Percentiles rank a stretch among this genome's conserved stretches.
Conservation (phyloP, 768 basidiomycete species). For the Tricholoma bakamatsutake region DNA sequence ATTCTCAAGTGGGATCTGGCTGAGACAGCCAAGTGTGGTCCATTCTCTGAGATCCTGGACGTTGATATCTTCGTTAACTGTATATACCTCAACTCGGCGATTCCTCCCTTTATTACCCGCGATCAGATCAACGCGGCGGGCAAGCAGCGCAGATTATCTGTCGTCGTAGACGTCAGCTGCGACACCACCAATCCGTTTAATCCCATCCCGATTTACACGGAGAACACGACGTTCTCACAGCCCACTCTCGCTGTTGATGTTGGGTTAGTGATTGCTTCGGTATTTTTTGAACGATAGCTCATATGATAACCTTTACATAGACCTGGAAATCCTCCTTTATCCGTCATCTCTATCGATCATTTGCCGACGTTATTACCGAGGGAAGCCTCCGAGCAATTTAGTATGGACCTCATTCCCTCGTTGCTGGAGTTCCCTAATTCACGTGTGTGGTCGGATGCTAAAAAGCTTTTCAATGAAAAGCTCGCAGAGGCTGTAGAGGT, state of each 20-base stretch:
- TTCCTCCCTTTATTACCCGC: conserved; percentile 76
- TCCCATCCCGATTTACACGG: conserved; percentile 89
- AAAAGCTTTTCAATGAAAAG: conserved; percentile 70
- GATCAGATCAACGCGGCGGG: conserved; percentile 74
- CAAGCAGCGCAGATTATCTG: conserved; percentile 55
- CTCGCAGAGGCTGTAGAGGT: conserved; percentile 35
- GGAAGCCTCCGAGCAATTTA: conserved; percentile 97
- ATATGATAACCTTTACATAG: conserved; percentile 25
- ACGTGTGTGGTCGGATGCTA: conserved; percentile 85
- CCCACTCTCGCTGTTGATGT: conserved; percentile 87
- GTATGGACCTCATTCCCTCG: conserved; percentile 78
- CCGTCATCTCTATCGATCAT: conserved; percentile 95
- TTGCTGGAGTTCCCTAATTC: conserved; percentile 75
- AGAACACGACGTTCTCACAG: conserved; percentile 91
- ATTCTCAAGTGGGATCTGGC: conserved; percentile 97
- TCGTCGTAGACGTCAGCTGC: conserved; percentile 97
- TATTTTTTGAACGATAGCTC: neutral
- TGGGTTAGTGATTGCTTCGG: conserved; percentile 44
- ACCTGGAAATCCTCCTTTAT: conserved; percentile 58
- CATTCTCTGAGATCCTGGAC: conserved; percentile 91
- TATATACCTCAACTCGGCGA: conserved; percentile 88
- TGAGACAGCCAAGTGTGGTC: conserved; percentile 95
- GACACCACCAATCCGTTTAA: conserved; percentile 99
- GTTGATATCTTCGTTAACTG: conserved; percentile 99
- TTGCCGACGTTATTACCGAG: conserved; percentile 92